These are phyloP conservation scores for Elongisporangium anandrum DNA, from an alignment of 352 stramenopile species.

Conservation along the genomic window DNA sequence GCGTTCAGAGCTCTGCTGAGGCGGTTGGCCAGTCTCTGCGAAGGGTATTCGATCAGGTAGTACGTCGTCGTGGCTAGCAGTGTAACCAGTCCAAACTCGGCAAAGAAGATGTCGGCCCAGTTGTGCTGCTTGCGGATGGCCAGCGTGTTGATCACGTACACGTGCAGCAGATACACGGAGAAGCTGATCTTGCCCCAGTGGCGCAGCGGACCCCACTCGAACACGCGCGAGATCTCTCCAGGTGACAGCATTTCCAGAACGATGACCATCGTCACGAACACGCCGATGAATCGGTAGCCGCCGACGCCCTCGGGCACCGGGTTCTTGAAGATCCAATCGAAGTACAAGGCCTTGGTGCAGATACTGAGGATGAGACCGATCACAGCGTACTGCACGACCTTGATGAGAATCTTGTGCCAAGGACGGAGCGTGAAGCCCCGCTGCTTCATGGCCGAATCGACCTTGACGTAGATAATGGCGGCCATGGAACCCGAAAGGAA, in stretches of 20 bases:
- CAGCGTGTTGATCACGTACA: constrained; percentile 22
- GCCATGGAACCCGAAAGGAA: constrained; percentile 29
- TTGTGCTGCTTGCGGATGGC: constrained; percentile 7
- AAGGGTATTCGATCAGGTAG: constrained; percentile 23
- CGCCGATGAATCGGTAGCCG: constrained; percentile 14
- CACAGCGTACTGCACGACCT: constrained; percentile 9
- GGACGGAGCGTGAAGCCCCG: constrained; percentile 7
- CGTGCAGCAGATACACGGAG: constrained; percentile 38
- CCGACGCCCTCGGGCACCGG: constrained; percentile 11
- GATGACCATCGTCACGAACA: constrained; percentile 18
- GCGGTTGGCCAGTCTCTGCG: constrained; percentile 12
- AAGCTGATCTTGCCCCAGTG: constrained; percentile 37
- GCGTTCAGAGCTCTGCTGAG: constrained; percentile 15
- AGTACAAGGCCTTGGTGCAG: constrained; percentile 16
- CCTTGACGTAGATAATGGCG: constrained; percentile 19
- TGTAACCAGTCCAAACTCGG: constrained; percentile 12
- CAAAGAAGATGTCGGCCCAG: constrained; percentile 19
- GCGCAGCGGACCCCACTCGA: constrained; percentile 28
- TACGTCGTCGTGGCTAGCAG: constrained; percentile 20
- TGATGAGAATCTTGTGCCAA: constrained; percentile 7
- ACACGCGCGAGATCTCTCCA: constrained; percentile 12
- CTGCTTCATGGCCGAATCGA: constrained; percentile 10
- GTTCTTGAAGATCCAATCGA: constrained; percentile 22
- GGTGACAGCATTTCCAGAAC: constrained; percentile 33
- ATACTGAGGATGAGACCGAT: constrained; percentile 19